phyloP scores from a whole-genome alignment of 225 moss, liverwort and hornwort genomes.

The Pleurozium schreberi region DNA sequence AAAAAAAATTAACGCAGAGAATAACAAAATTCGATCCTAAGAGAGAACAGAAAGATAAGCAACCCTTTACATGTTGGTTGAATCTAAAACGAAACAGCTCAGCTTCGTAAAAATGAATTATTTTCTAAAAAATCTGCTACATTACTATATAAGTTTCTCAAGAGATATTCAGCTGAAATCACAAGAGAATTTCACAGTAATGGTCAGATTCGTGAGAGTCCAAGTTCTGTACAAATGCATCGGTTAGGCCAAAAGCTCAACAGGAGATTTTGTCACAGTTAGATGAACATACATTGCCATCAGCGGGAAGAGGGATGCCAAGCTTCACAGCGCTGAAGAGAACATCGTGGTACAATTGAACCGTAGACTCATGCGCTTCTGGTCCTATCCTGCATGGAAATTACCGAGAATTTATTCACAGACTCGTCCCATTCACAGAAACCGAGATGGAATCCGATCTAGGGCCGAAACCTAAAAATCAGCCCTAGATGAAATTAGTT shows the following conservation, averaged over 20 bases:
- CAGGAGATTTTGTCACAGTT: neutral
- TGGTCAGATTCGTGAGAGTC: neutral
- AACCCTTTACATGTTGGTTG: neutral
- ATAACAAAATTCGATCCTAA: neutral
- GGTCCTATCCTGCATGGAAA: slow-evolving; percentile 41
- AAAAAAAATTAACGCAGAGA: neutral
- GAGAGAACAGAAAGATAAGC: neutral
- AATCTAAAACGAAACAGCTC: neutral
- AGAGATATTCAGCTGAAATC: neutral
- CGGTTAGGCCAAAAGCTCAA: neutral
- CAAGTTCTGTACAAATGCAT: neutral
- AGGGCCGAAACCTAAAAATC: neutral
- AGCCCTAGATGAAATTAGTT: neutral
- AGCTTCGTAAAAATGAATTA: neutral
- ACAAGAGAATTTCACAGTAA: neutral
- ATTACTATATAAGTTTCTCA: neutral
- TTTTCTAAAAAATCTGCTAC: neutral
- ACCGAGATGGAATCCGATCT: neutral
- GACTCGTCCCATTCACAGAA: neutral
- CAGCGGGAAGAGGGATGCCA: slow-evolving; percentile 43
- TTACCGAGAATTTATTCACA: neutral
- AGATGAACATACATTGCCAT: slow-evolving; percentile 39
- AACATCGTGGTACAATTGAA: slow-evolving; percentile 39
- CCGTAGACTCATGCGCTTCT: slow-evolving; percentile 34
- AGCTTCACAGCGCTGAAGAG: slow-evolving; percentile 34